phyloP scores from a whole-genome alignment of 176 grass and related monocot genomes.

The Oryza punctata region DNA sequence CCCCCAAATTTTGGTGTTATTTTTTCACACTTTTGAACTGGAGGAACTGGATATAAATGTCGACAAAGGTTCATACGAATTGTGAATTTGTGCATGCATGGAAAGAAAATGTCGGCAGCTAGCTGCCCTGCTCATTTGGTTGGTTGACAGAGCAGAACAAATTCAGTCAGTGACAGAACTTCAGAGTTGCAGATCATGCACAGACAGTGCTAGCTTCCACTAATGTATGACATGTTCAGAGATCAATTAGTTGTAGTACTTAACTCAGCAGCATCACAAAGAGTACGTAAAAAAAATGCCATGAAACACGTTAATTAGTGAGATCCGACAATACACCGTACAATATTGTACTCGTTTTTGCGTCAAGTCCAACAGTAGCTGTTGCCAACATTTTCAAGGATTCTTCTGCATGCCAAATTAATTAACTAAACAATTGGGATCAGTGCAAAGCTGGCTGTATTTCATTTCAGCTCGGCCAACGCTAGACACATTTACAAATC shows the following conservation, averaged over 20 bases:
- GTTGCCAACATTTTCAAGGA: background rate
- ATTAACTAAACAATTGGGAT: background rate
- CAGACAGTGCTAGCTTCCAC: too few relatives aligned
- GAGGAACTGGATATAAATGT: background rate
- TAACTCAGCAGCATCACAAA: background rate
- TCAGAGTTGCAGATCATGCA: background rate
- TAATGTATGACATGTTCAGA: background rate
- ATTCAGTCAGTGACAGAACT: background rate
- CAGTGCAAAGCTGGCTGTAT: background rate
- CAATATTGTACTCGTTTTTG: background rate
- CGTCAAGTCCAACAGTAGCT: background rate
- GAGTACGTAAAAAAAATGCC: background rate
- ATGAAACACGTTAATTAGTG: background rate
- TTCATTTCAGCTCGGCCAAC: background rate
- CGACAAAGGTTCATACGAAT: background rate
- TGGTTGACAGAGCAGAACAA: background rate
- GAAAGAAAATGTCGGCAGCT: background rate
- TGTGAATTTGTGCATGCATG: background rate
- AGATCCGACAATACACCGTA: background rate
- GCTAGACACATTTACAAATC: conserved; percentile 13
- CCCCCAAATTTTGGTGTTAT: background rate
- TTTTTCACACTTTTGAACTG: conserved; percentile 7
- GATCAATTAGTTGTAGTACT: background rate
- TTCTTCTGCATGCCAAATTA: background rate
- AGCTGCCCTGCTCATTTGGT: background rate